Evolutionary conservation across 371 early-diverging fungal genomes (phyloP), one percentile per base, ranked within the genome.

Genomic region (Encephalitozoon cuniculi): DNA sequence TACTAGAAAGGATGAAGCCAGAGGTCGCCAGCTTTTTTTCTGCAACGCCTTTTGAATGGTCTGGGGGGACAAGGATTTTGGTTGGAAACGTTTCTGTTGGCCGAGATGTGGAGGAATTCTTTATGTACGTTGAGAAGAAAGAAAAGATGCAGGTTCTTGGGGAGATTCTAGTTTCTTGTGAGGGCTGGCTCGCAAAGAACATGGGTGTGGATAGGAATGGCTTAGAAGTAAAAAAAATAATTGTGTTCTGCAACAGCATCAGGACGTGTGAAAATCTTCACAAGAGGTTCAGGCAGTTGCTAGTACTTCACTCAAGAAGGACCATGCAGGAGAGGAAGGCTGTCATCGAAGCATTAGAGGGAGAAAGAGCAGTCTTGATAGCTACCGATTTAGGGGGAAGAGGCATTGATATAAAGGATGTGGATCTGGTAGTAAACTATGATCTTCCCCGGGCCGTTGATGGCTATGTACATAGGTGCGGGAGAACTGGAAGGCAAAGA

Each of bases 301-400:
- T 91, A 69, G 96, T 94, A 63, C 94, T 99, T 82, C 99, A 99
- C 82, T 97, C 97, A 77, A 96, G 96, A 87, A 97, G 96, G 86
- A 88, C 90, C 40, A 97, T 97, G 86, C 88, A 87, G 68, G 94
- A 94, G 83, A 94, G 99, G 86, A 97, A 96, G 85, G 94, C 96
- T 8, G 85, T 97, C 21, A 91, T 92, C 75, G 82, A 87, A 64
- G 96, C 97, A 88, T 89, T 94, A 64, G 90, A 91, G 75, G 85
- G 87, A 89, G 75, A 91, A 87, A 95, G 81, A 86, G 87, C 75
- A 89, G 93, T 87, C 94, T 89, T 98, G 89, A 94, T 99, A 74
- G 97, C 99, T 25, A 99, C 99, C 2, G 97, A 97, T 87, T 95
- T 99, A 44, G 99, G 97, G 64, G 94, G 94, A 69, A 92, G 99